Evolutionary conservation across 768 basidiomycete genomes (phyloP).

Genomic region (Leccinum boreale): DNA sequence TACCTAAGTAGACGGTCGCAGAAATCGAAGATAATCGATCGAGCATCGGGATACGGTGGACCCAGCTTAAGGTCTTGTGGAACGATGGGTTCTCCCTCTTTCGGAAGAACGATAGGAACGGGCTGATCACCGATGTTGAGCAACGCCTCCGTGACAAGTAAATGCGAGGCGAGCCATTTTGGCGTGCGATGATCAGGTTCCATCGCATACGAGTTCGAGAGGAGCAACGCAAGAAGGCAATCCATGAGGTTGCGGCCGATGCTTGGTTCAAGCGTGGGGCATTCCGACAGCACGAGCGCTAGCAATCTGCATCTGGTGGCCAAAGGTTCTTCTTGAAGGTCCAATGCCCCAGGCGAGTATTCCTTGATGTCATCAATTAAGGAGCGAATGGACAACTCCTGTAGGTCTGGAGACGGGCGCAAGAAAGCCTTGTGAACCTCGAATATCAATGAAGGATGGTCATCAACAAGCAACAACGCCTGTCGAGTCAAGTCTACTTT

Average conservation of each 20-base stretch:
- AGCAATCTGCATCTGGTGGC: slow-evolving; percentile 83
- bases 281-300: slow-evolving; percentile 78
- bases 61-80: slow-evolving; percentile 53
- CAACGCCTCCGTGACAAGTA: slow-evolving; percentile 83
- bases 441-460: slow-evolving; percentile 84
- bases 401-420: slow-evolving; percentile 54
- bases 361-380: slow-evolving; percentile 76
- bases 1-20: slow-evolving; percentile 68
- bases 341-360: slow-evolving; percentile 62
- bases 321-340: slow-evolving; percentile 71
- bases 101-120: slow-evolving; percentile 58
- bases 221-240: slow-evolving; percentile 60
- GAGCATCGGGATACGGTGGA: slow-evolving; percentile 58
- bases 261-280: slow-evolving; percentile 53
- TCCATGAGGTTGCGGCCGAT: slow-evolving; percentile 65
- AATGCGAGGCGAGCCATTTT: slow-evolving; percentile 83
- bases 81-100: slow-evolving; percentile 62
- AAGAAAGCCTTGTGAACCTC: slow-evolving; percentile 84
- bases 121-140: slow-evolving; percentile 76
- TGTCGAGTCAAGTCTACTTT: slow-evolving; percentile 62
- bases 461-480: slow-evolving; percentile 78
- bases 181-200: slow-evolving; percentile 60
- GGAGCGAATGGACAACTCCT: slow-evolving; percentile 62
- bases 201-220: slow-evolving; percentile 50
- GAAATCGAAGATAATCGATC: slow-evolving; percentile 69